Conservation (phyloP, 2,329 filamentous ascomycete species). For the Diaporthe sp. region DNA sequence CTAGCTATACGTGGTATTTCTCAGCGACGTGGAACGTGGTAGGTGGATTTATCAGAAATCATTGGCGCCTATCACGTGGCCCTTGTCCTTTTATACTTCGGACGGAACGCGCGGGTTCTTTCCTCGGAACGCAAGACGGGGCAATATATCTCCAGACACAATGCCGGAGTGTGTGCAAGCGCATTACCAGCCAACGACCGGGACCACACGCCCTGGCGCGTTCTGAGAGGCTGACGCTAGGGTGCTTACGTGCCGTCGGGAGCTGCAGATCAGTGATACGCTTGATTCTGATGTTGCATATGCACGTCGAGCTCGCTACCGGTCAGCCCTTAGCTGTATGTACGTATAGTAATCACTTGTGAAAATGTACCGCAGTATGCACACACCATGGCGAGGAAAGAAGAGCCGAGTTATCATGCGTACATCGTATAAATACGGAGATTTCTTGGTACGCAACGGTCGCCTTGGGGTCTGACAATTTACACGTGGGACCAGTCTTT, state of each 20-base stretch:
- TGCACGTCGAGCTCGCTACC: neutral
- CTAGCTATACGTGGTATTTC: neutral
- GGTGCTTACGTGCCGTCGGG: neutral
- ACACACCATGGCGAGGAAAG: neutral
- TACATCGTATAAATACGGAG: neutral
- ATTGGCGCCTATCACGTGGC: neutral
- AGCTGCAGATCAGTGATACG: constrained; percentile 16
- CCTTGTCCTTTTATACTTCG: no score
- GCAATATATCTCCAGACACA: neutral
- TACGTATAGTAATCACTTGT: neutral
- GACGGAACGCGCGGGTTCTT: neutral
- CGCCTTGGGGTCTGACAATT: neutral
- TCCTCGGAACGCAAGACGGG: neutral
- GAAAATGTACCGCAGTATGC: neutral
- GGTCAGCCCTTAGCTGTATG: constrained; percentile 8
- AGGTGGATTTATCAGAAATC: neutral
- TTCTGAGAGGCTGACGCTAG: neutral
- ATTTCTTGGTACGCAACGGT: neutral
- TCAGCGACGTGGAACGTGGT: neutral
- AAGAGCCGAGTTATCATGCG: neutral
- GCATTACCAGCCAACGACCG: neutral
- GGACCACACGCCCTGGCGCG: neutral
- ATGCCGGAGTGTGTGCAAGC: neutral
- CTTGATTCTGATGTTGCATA: neutral
- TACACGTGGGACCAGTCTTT: neutral